Percentiles rank a stretch among this genome's conserved stretches.
These are phyloP conservation scores for Xylaria polymorpha DNA, from an alignment of 2,329 filamentous ascomycete genomes.

Conservation along the genomic window DNA sequence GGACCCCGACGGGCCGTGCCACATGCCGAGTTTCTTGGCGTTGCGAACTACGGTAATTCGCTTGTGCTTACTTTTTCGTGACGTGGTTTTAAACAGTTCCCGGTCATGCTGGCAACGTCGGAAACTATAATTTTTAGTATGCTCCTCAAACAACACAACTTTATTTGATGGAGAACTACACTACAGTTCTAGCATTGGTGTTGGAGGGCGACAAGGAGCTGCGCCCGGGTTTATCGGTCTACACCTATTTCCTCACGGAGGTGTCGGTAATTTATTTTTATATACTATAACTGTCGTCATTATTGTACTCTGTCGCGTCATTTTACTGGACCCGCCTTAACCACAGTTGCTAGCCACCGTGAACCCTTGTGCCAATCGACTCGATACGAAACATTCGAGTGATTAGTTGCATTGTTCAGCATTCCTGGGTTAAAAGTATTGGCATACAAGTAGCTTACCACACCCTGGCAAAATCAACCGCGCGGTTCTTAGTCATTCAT, in stretches of 20 bases:
- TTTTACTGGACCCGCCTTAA: background rate
- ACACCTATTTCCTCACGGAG: background rate
- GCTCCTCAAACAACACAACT: background rate
- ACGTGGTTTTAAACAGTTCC: background rate
- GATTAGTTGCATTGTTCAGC: background rate
- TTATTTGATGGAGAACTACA: background rate
- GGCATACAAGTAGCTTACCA: background rate
- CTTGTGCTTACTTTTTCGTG: background rate
- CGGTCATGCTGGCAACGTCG: no score
- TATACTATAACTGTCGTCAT: background rate
- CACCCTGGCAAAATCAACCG: conserved; percentile 1
- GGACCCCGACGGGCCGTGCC: background rate
- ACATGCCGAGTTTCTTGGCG: background rate
- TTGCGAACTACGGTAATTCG: background rate
- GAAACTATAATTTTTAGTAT: background rate
- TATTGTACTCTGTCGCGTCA: background rate
- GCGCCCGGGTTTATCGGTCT: background rate
- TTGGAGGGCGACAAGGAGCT: background rate
- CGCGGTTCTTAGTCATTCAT: conserved; percentile 32
- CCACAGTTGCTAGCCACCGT: background rate
- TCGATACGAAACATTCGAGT: background rate
- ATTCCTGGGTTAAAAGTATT: background rate
- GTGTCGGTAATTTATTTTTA: background rate
- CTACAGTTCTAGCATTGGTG: background rate
- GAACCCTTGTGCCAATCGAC: background rate